These are phyloP conservation scores for Sphaceloma murrayae DNA, from an alignment of 2,329 filamentous ascomycete species.

Conservation along the genomic window DNA sequence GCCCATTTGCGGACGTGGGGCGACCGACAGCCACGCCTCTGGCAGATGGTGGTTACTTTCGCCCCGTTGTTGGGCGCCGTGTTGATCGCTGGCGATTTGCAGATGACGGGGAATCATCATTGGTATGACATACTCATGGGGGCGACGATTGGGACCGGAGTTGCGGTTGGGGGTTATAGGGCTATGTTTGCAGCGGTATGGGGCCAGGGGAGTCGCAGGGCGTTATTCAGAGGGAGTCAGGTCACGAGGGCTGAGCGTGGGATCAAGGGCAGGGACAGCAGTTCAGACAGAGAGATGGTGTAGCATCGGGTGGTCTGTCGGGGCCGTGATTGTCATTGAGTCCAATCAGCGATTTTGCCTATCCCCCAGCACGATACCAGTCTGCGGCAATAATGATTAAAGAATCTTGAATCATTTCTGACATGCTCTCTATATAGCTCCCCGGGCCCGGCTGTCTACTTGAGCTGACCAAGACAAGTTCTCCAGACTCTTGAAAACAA, in stretches of 20 bases:
- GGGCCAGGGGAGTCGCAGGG: constrained; percentile 54
- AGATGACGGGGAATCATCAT: constrained; percentile 64
- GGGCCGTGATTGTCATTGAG: background rate
- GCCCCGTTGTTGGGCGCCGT: constrained; percentile 57
- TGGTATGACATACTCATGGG: constrained; percentile 66
- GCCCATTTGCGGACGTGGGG: constrained; percentile 67
- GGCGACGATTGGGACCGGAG: constrained; percentile 53
- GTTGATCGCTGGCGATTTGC: constrained; percentile 59
- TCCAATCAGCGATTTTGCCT: too few species aligned
- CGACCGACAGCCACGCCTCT: constrained; percentile 63
- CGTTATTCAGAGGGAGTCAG: background rate
- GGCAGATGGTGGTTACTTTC: constrained; percentile 59
- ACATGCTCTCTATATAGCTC: too few species aligned
- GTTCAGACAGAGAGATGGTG: background rate
- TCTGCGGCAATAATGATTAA: too few species aligned
- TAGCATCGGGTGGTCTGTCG: too few species aligned
- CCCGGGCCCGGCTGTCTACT: background rate
- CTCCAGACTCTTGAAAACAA: too few species aligned
- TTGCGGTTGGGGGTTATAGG: constrained; percentile 56
- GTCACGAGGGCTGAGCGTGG: background rate
- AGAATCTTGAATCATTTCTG: too few species aligned
- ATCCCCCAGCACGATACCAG: background rate
- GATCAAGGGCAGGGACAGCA: background rate
- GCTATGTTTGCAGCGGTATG: constrained; percentile 60
- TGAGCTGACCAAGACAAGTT: constrained; percentile 18